A percentile compares a stretch with the other conserved stretches of the same genome.
phyloP scores from a whole-genome alignment of 164 flowering plant genomes.

The Malania oleifera region DNA sequence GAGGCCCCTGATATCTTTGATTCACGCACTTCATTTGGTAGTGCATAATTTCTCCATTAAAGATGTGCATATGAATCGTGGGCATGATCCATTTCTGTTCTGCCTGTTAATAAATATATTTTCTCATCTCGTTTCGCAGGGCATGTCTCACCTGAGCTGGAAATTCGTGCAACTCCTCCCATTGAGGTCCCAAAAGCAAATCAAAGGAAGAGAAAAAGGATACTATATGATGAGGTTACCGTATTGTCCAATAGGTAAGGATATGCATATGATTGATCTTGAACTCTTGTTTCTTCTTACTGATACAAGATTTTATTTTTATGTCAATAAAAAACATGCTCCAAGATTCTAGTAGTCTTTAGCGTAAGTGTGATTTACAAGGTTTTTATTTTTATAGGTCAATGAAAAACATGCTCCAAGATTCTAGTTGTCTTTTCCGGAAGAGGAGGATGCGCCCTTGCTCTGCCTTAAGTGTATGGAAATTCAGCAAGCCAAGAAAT shows the following conservation, averaged over 20 bases:
- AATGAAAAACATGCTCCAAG: conserved; percentile 47
- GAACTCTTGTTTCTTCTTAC: conserved; percentile 6
- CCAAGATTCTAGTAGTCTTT: conserved; percentile 35
- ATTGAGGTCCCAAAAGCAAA: conserved; percentile 33
- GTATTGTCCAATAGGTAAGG: conserved; percentile 68
- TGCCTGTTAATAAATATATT: neutral
- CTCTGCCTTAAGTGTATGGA: conserved; percentile 56
- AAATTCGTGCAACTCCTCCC: conserved; percentile 51
- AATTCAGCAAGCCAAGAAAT: conserved; percentile 24
- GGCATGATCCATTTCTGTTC: neutral
- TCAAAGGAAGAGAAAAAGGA: conserved; percentile 47
- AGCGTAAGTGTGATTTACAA: too few relatives aligned
- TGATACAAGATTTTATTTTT: conserved; percentile 19
- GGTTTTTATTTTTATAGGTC: conserved; percentile 32
- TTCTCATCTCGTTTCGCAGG: conserved; percentile 23
- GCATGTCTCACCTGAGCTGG: conserved; percentile 36
- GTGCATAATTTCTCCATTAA: conserved; percentile 13
- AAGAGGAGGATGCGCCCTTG: conserved; percentile 44
- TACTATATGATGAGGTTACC: conserved; percentile 38
- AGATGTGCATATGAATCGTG: neutral
- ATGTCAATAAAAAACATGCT: conserved; percentile 42
- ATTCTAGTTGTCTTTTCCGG: conserved; percentile 35
- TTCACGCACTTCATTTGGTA: conserved; percentile 37
- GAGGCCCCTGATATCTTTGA: conserved; percentile 21
- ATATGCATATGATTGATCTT: conserved; percentile 3